phyloP scores from a whole-genome alignment of 1,139 yeast species.

The Kurtzmaniella quercitrusa region DNA sequence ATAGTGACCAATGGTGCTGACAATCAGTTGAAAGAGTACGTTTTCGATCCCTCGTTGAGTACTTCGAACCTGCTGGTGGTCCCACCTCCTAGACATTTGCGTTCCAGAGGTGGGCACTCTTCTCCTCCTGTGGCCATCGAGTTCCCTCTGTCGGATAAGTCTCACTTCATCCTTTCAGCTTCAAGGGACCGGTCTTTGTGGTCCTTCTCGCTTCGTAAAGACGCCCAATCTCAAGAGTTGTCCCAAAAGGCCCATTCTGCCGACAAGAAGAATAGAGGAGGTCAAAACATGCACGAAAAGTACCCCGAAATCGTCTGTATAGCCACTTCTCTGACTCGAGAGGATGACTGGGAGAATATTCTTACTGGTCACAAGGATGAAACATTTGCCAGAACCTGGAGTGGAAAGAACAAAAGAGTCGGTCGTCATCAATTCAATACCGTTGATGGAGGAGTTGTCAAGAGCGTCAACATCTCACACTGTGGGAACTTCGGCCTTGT shows the following conservation, averaged over 20 bases:
- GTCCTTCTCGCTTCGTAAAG: slow-evolving; percentile 89
- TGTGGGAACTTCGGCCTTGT: slow-evolving; percentile 95
- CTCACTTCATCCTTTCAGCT: slow-evolving; percentile 84
- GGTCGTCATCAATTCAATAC: slow-evolving; percentile 72
- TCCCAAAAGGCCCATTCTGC: slow-evolving; percentile 64
- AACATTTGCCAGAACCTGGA: slow-evolving; percentile 88
- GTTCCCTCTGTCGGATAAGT: slow-evolving; percentile 73
- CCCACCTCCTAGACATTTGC: slow-evolving; percentile 85
- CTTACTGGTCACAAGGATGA: slow-evolving; percentile 90
- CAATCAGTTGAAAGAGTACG: slow-evolving; percentile 82
- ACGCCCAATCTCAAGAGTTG: slow-evolving; percentile 92
- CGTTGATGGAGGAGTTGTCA: slow-evolving; percentile 77
- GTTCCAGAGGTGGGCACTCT: slow-evolving; percentile 96
- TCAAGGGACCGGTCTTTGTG: slow-evolving; percentile 85
- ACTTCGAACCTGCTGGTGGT: slow-evolving; percentile 61
- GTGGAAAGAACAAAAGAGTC: slow-evolving; percentile 72
- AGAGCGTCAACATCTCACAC: slow-evolving; percentile 73
- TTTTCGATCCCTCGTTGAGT: slow-evolving; percentile 86
- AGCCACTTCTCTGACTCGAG: slow-evolving; percentile 72
- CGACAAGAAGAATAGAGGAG: slow-evolving; percentile 58
- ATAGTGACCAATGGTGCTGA: slow-evolving; percentile 92
- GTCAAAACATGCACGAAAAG: slow-evolving; percentile 54
- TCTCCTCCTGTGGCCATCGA: slow-evolving; percentile 78
- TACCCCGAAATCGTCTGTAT: slow-evolving; percentile 74
- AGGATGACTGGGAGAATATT: slow-evolving; percentile 93